Evolutionary conservation across 768 basidiomycete genomes (phyloP).

Genomic region (Pholiota microspora): DNA sequence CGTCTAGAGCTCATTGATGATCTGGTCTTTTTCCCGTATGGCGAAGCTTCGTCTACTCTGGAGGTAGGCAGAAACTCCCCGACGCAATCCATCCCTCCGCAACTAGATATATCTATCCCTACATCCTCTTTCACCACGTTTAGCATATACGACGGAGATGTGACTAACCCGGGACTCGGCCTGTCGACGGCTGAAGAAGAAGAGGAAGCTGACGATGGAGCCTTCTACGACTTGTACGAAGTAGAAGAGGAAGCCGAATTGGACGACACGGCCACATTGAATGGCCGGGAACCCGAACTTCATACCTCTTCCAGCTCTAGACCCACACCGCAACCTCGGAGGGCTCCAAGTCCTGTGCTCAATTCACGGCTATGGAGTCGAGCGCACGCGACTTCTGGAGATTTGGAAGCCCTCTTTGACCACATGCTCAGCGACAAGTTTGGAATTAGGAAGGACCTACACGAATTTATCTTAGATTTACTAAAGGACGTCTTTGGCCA

Average conservation of each 20-base stretch:
- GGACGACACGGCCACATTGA: conserved; percentile 23
- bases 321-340: neutral
- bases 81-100: conserved; percentile 17
- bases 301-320: neutral
- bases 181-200: conserved; percentile 19
- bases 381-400: conserved; percentile 37
- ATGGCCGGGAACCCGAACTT: conserved; percentile 6
- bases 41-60: conserved; percentile 21
- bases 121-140: conserved; percentile 25
- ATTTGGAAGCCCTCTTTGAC: conserved; percentile 57
- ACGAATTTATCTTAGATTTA: conserved; percentile 44
- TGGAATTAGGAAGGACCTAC: conserved; percentile 48
- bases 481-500: conserved; percentile 53
- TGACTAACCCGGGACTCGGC: conserved; percentile 25
- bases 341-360: conserved; percentile 6
- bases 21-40: conserved; percentile 58
- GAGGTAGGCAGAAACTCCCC: neutral
- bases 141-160: conserved; percentile 21
- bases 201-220: conserved; percentile 20
- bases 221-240: conserved; percentile 21
- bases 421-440: conserved; percentile 57
- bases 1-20: conserved; percentile 74
- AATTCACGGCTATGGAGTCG: conserved; percentile 36
- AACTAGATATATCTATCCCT: conserved; percentile 23
- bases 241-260: conserved; percentile 30